Conservation (phyloP, 495 filamentous ascomycete genomes). For the Tuber borchii region DNA sequence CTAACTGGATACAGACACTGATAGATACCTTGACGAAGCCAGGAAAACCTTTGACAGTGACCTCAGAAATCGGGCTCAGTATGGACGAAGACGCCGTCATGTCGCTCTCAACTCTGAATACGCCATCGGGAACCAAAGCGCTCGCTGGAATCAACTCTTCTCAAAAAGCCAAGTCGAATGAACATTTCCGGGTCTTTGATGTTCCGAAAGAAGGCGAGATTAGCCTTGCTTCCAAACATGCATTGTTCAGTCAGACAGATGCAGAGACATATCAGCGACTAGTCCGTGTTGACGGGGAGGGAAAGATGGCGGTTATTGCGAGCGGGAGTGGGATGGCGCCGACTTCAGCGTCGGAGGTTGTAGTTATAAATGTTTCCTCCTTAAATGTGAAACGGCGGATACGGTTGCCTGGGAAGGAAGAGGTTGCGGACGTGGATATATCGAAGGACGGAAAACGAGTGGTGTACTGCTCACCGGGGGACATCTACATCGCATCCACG, state of each 20-base stretch:
- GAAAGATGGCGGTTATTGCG: constrained; percentile 45
- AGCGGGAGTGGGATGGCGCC: constrained; percentile 43
- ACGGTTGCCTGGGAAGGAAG: constrained; percentile 51
- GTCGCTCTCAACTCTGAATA: constrained; percentile 59
- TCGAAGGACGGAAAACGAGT: constrained; percentile 52
- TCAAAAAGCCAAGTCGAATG: constrained; percentile 68
- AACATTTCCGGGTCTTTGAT: constrained; percentile 75
- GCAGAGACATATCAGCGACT: constrained; percentile 42
- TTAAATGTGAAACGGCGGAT: constrained; percentile 63
- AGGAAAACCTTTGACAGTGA: constrained; percentile 21
- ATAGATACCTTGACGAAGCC: constrained; percentile 6
- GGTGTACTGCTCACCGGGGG: constrained; percentile 72
- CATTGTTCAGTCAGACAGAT: constrained; percentile 25
- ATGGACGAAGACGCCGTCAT: constrained; percentile 88
- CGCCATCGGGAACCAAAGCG: constrained; percentile 39
- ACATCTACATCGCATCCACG: constrained; percentile 51
- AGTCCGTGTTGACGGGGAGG: constrained; percentile 55
- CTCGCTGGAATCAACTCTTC: constrained; percentile 85
- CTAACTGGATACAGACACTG: not conserved
- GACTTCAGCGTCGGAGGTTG: constrained; percentile 60
- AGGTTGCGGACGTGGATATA: constrained; percentile 64
- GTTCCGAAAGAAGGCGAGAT: constrained; percentile 30
- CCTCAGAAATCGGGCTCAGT: constrained; percentile 62
- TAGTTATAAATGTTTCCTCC: constrained; percentile 64
- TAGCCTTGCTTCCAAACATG: constrained; percentile 20